Evolutionary conservation across 768 basidiomycete genomes (phyloP).

Genomic region (Lentinula edodes): DNA sequence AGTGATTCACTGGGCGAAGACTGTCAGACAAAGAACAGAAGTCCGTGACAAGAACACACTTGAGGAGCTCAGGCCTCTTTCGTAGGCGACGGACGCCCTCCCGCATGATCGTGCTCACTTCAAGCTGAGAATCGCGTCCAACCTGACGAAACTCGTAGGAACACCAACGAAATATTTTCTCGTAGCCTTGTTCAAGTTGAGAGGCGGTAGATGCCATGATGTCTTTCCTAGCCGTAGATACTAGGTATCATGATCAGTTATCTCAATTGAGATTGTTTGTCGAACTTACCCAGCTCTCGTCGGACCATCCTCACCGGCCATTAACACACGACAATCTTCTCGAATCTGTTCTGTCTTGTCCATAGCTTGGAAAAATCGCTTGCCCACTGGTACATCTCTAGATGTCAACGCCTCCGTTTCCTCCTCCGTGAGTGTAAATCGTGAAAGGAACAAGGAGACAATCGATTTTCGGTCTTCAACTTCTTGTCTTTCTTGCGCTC

Average conservation of each 20-base stretch:
- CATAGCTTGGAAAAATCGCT: conserved; percentile 78
- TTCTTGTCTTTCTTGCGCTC: conserved; percentile 41
- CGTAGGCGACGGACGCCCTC: conserved; percentile 74
- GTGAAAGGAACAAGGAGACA: conserved; percentile 70
- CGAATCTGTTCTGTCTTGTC: conserved; percentile 81
- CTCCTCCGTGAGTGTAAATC: conserved; percentile 76
- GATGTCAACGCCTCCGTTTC: conserved; percentile 75
- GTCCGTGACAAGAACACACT: conserved; percentile 35
- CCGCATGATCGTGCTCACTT: conserved; percentile 58
- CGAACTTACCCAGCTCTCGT: conserved; percentile 64
- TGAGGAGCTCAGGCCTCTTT: conserved; percentile 71
- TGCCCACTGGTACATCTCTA: conserved; percentile 70
- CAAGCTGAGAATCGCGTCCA: conserved; percentile 67
- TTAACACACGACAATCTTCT: conserved; percentile 77
- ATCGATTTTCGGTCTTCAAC: conserved; percentile 71
- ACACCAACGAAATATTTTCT: conserved; percentile 84
- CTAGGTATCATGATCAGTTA: background rate
- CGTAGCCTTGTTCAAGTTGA: conserved; percentile 84
- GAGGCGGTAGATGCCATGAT: conserved; percentile 81
- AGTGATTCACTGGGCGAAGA: conserved; percentile 54
- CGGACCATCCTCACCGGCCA: conserved; percentile 79
- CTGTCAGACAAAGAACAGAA: background rate
- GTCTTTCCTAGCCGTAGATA: conserved; percentile 54
- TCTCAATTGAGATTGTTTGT: background rate
- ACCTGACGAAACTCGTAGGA: conserved; percentile 80